phyloP scores from a whole-genome alignment of 495 filamentous ascomycete species.

The Trichoderma reesei region DNA sequence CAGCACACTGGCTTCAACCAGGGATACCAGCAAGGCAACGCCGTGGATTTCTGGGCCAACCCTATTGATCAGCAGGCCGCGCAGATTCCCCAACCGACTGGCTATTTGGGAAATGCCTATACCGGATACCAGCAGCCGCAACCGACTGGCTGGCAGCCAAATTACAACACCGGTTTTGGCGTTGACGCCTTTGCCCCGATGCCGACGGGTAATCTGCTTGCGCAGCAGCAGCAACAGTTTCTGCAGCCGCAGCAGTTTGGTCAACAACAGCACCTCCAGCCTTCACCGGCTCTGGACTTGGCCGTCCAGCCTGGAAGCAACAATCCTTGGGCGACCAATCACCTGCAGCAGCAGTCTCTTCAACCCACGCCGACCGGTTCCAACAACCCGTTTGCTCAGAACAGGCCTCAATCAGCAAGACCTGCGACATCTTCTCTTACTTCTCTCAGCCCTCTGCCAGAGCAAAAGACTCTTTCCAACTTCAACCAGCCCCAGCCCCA shows the following conservation, averaged over 20 bases:
- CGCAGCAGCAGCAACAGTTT: slow-evolving; percentile 37
- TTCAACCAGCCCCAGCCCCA: slow-evolving; percentile 29
- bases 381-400: slow-evolving; percentile 87
- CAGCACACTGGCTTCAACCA: slow-evolving; percentile 88
- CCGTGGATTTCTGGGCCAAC: slow-evolving; percentile 96
- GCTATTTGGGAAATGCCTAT: slow-evolving; percentile 79
- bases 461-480: slow-evolving; percentile 54
- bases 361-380: slow-evolving; percentile 73
- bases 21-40: slow-evolving; percentile 89
- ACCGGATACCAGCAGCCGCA: slow-evolving; percentile 53
- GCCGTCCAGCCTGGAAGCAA: slow-evolving; percentile 65
- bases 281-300: slow-evolving; percentile 42
- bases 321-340: slow-evolving; percentile 64
- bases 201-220: slow-evolving; percentile 64
- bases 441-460: slow-evolving; percentile 44
- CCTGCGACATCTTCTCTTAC: slow-evolving; percentile 46
- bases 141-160: slow-evolving; percentile 54
- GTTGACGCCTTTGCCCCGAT: slow-evolving; percentile 52
- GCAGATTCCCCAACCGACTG: slow-evolving; percentile 67
- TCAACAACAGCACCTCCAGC: slow-evolving; percentile 35
- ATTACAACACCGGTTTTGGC: slow-evolving; percentile 38
- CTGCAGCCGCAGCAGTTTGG: slow-evolving; percentile 36
- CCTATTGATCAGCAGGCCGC: slow-evolving; percentile 60
- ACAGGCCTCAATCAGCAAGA: slow-evolving; percentile 36
- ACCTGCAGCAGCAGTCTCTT: slow-evolving; percentile 36